Conservation (phyloP, 805 yeast genomes). For the Starmerella riodocensis region DNA sequence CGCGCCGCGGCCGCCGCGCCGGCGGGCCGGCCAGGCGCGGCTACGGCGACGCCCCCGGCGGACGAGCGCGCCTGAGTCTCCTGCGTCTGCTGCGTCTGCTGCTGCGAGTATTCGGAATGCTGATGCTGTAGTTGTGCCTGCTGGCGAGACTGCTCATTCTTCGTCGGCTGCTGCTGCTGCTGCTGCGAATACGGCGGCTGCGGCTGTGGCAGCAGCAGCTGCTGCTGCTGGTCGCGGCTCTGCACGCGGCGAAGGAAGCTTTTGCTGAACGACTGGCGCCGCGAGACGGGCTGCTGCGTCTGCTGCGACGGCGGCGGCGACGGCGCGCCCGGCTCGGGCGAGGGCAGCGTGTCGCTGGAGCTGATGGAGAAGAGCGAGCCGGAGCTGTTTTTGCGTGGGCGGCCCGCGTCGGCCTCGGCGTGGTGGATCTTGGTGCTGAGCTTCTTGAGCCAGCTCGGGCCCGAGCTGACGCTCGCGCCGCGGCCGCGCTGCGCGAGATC, state of each 20-base stretch:
- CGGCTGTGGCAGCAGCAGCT: background rate
- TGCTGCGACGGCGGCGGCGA: background rate
- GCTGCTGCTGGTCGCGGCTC: background rate
- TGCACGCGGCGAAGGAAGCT: background rate
- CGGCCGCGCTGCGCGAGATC: constrained; percentile 5
- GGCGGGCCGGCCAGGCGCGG: too few species aligned
- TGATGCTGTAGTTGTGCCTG: too few species aligned
- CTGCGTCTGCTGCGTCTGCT: too few species aligned
- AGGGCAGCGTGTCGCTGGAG: background rate
- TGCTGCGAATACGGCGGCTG: background rate
- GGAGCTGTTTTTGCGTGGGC: constrained; percentile 6
- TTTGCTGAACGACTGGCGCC: constrained; percentile 1
- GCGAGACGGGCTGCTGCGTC: background rate
- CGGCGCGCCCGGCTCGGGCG: background rate
- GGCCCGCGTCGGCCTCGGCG: background rate
- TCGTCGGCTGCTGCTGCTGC: too few species aligned
- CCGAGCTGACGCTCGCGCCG: background rate
- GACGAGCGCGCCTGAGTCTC: too few species aligned
- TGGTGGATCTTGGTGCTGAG: constrained; percentile 1
- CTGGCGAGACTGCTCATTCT: too few species aligned
- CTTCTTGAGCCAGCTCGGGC: constrained; percentile 9
- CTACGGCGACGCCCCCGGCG: too few species aligned
- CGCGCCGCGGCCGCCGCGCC: background rate
- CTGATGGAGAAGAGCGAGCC: constrained; percentile 1
- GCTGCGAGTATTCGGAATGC: too few species aligned